phyloP scores from a whole-genome alignment of 2,329 filamentous ascomycete genomes.

The Laburnicola sp. region DNA sequence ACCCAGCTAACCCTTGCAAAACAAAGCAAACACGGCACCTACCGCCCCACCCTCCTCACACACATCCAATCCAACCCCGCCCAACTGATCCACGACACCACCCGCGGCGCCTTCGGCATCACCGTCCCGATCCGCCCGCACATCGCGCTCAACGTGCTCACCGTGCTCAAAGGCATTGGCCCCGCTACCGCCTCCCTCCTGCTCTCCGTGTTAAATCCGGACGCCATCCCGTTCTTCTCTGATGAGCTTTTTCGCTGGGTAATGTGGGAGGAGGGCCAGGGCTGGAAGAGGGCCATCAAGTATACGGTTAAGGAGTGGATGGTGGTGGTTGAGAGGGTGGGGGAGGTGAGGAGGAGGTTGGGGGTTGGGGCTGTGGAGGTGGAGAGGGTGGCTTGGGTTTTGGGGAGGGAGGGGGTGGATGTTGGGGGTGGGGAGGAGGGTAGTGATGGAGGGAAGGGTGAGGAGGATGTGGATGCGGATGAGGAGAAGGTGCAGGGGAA shows the following conservation, averaged over 20 bases:
- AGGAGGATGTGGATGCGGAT: background rate
- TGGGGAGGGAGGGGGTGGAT: slow-evolving; percentile 54
- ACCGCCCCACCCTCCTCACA: slow-evolving; percentile 51
- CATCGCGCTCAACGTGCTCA: slow-evolving; percentile 57
- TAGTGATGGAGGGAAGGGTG: background rate
- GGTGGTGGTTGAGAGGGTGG: slow-evolving; percentile 51
- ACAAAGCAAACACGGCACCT: slow-evolving; percentile 52
- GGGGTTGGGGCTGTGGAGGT: slow-evolving; percentile 59
- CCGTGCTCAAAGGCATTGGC: slow-evolving; percentile 71
- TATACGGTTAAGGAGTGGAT: slow-evolving; percentile 72
- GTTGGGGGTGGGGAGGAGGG: slow-evolving; percentile 15
- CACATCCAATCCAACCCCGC: slow-evolving; percentile 63
- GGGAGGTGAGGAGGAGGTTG: slow-evolving; percentile 30
- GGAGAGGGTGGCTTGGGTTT: slow-evolving; percentile 72
- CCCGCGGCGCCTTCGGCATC: slow-evolving; percentile 55
- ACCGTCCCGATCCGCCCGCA: background rate
- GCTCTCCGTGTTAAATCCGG: slow-evolving; percentile 65
- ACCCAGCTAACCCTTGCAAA: slow-evolving; percentile 25
- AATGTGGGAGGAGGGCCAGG: slow-evolving; percentile 55
- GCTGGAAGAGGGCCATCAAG: slow-evolving; percentile 61
- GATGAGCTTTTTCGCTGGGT: slow-evolving; percentile 79
- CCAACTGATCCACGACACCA: slow-evolving; percentile 51
- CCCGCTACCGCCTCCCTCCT: slow-evolving; percentile 78
- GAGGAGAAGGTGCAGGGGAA: slow-evolving; percentile 1
- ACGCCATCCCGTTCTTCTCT: slow-evolving; percentile 71